phyloP scores from a whole-genome alignment of 108 stramenopile species.

The Cylindrotheca fusiformis region DNA sequence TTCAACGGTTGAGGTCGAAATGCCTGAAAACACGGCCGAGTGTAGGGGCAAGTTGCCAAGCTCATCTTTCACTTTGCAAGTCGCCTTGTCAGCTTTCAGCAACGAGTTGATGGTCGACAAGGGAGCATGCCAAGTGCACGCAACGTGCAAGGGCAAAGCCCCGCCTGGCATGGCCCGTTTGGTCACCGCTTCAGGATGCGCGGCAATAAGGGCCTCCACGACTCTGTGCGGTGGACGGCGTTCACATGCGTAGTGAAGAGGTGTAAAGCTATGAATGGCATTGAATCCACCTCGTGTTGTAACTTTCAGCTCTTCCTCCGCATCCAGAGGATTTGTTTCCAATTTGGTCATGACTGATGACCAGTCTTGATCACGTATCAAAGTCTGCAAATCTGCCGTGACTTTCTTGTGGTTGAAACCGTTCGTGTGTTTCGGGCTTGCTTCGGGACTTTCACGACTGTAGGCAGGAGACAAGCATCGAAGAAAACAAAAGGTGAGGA shows the following conservation, averaged over 20 bases:
- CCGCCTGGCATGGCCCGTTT: constrained; percentile 74
- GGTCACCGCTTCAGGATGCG: constrained; percentile 51
- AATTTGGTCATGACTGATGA: constrained; percentile 54
- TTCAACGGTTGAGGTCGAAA: constrained; percentile 48
- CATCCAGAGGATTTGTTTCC: constrained; percentile 54
- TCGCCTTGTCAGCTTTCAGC: constrained; percentile 47
- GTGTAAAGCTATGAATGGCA: constrained; percentile 60
- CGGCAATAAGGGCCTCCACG: constrained; percentile 52
- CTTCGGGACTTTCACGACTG: neutral
- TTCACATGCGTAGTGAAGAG: constrained; percentile 81
- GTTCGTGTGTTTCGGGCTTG: too few relatives aligned
- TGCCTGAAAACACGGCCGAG: constrained; percentile 80
- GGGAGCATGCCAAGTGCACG: constrained; percentile 79
- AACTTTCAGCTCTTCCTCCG: constrained; percentile 48
- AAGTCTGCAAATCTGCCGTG: constrained; percentile 39
- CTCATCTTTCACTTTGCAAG: constrained; percentile 61
- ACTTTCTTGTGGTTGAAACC: neutral
- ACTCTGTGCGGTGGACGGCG: constrained; percentile 64
- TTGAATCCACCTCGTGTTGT: constrained; percentile 77
- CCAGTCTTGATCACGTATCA: constrained; percentile 71
- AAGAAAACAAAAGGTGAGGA: too few relatives aligned
- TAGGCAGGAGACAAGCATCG: too few relatives aligned
- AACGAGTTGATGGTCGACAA: constrained; percentile 46
- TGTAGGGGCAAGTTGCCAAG: constrained; percentile 81
- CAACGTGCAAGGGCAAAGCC: constrained; percentile 72